Evolutionary conservation across 805 yeast species (phyloP), one percentile per base, ranked within the genome.

Genomic region (Cyberlindnera japonica): DNA sequence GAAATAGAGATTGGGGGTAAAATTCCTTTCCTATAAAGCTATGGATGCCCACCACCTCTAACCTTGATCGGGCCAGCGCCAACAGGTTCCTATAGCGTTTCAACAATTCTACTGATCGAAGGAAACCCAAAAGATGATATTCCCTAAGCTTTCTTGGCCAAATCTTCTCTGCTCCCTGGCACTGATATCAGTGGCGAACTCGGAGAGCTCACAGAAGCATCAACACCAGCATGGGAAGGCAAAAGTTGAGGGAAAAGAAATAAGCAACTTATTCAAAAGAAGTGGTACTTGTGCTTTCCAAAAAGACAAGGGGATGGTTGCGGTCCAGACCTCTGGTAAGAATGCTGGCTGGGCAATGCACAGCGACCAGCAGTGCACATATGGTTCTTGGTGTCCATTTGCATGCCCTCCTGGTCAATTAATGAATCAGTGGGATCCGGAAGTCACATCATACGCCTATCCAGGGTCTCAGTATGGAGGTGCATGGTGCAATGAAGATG

Each of bases 321-420:
- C 80, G 3, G 82, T 87, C 37, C 79, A 87, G 37, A 66, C 71
- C 7, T 59, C 59, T 25, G 74, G 78, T 21, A 50, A 60, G 14
- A 83, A 83, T 53, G 89, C 72, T 36, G 96, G 96, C 18, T 89
- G 95, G 95, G 96, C 95, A 36, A 71, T 84, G 75, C 75, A 80
- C 50, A 78, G 77, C 37, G 93, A 84, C 61, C 83, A 80, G 54
- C 54, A 69, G 26, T 88, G 96, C 63, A 61, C 79, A 4, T 69
- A 82, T 19, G 95, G 93, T n/a, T 64, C 70, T 22, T 89, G 80
- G 75, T 88, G 96, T 63, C 96, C 95, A 22, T 89, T 83, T 61
- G 96, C 96, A 14, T 88, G 96, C 59, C 79, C 88, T 14, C 84
- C 95, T 29, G 96, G 96, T 43, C 77, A 84, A 61, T 62, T 88